Percentiles rank a stretch among this genome's conserved stretches.
Evolutionary conservation across 2,329 filamentous ascomycete species (phyloP).

Genomic region (Ilyonectria robusta): DNA sequence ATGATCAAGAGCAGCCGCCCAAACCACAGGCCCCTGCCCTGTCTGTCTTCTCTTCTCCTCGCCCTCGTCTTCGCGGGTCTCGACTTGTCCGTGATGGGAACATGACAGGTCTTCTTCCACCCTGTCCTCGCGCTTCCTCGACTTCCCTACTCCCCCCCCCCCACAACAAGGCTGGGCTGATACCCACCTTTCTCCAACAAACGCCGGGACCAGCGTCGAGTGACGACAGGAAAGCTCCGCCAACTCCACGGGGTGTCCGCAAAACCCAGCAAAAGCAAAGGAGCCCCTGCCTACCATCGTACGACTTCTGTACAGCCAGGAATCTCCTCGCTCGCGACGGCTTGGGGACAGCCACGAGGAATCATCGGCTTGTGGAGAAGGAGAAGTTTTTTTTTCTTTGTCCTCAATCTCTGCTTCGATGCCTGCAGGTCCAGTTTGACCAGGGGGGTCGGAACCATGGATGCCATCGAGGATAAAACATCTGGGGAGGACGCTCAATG

Average conservation of each 20-base stretch:
- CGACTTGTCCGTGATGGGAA: background rate
- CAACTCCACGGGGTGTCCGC: slow-evolving; percentile 31
- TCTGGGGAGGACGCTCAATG: slow-evolving; percentile 35
- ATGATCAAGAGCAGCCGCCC: slow-evolving; percentile 17
- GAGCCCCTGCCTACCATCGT: slow-evolving; percentile 41
- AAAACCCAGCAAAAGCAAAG: slow-evolving; percentile 34
- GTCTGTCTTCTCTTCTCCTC: background rate
- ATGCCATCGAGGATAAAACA: slow-evolving; percentile 45
- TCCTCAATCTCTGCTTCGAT: slow-evolving; percentile 33
- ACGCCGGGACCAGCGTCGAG: slow-evolving; percentile 25
- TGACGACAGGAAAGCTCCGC: slow-evolving; percentile 22
- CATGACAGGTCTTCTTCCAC: slow-evolving; percentile 12
- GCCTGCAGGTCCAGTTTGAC: slow-evolving; percentile 33
- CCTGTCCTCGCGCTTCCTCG: background rate
- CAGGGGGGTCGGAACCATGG: slow-evolving; percentile 34
- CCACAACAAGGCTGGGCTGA: slow-evolving; percentile 27
- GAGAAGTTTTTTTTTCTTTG: slow-evolving; percentile 32
- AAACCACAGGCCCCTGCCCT: slow-evolving; percentile 14
- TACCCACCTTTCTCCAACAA: slow-evolving; percentile 26
- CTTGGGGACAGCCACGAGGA: slow-evolving; percentile 41
- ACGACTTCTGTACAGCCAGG: slow-evolving; percentile 43
- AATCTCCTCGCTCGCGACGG: slow-evolving; percentile 30
- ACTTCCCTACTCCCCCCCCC: background rate
- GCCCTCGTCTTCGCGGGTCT: slow-evolving; percentile 15
- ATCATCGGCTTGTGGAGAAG: slow-evolving; percentile 49